Evolutionary conservation across 2,329 filamentous ascomycete species (phyloP).

Genomic region (Cercospora sp.): DNA sequence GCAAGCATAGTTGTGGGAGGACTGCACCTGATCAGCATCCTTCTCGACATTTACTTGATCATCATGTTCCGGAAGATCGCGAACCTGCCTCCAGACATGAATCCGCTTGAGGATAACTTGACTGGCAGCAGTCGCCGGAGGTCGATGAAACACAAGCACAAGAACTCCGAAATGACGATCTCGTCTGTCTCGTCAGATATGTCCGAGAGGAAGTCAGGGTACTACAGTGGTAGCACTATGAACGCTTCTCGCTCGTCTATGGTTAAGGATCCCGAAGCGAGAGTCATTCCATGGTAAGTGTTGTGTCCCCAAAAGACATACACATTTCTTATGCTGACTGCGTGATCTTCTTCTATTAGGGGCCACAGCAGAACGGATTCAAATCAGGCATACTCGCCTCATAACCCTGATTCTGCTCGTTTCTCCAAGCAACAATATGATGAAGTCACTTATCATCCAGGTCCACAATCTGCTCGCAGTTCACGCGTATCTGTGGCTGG

Average conservation of each 20-base stretch:
- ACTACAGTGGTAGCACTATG: conserved; percentile 49
- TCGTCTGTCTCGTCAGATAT: conserved; percentile 32
- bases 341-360: background rate
- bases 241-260: conserved; percentile 43
- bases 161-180: conserved; percentile 58
- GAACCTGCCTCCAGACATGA: conserved; percentile 86
- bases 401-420: conserved; percentile 53
- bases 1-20: conserved; percentile 63
- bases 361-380: conserved; percentile 72
- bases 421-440: conserved; percentile 57
- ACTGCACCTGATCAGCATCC: conserved; percentile 69
- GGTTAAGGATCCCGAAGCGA: conserved; percentile 46
- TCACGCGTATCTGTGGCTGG: conserved; percentile 41
- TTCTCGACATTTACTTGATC: conserved; percentile 72
- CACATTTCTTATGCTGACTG: background rate
- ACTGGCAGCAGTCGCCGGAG: conserved; percentile 61
- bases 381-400: conserved; percentile 57
- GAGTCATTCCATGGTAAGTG: conserved; percentile 64
- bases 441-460: conserved; percentile 36
- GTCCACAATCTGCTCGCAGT: conserved; percentile 40
- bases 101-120: conserved; percentile 82
- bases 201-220: conserved; percentile 62
- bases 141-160: conserved; percentile 69
- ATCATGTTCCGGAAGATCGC: conserved; percentile 80
- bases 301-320: no score